Evolutionary conservation across 768 basidiomycete species (phyloP).

Genomic region (Russula sp.): DNA sequence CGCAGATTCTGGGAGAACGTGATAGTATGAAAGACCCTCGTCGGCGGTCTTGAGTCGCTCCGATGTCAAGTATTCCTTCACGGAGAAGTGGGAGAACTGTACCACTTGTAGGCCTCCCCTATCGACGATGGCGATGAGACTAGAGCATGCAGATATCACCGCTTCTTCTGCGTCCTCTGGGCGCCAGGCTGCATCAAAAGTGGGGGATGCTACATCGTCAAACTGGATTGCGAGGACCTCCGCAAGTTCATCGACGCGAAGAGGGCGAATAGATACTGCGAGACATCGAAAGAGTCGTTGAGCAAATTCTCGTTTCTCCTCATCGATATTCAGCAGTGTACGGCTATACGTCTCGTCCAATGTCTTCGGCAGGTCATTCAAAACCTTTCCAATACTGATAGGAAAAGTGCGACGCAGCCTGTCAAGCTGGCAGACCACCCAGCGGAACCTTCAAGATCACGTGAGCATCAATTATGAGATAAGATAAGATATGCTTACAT

Average conservation of each 20-base stretch:
- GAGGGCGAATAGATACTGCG: background rate
- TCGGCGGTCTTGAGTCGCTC: background rate
- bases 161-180: background rate
- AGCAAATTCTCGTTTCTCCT: background rate
- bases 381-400: background rate
- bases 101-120: background rate
- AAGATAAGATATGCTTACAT: background rate
- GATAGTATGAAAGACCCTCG: background rate
- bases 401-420: background rate
- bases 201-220: background rate
- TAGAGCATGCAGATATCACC: background rate
- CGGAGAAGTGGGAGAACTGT: background rate
- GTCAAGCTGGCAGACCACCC: background rate
- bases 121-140: background rate
- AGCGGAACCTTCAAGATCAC: background rate
- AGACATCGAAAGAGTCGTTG: background rate
- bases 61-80: conserved; percentile 1
- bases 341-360: background rate
- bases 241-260: background rate
- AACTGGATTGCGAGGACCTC: background rate
- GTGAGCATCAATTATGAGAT: background rate
- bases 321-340: background rate
- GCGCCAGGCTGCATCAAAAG: background rate
- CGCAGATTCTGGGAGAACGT: background rate
- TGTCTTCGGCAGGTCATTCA: background rate